Evolutionary conservation across 2,329 filamentous ascomycete species (phyloP), one percentile per base, ranked within the genome.

Genomic region (Didymosphaeria variabile): DNA sequence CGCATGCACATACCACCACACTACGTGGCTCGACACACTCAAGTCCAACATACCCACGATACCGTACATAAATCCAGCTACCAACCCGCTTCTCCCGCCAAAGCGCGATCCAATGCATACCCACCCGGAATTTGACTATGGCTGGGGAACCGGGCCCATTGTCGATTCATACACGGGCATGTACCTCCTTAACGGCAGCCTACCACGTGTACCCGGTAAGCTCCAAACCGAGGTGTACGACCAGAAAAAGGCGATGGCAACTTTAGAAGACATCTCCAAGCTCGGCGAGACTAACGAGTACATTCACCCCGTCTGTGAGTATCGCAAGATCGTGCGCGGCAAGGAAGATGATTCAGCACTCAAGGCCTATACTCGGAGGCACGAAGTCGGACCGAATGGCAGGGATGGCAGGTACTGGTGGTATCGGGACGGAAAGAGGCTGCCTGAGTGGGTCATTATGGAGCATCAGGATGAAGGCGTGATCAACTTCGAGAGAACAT

Each of bases 271-370:
- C 0, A 69, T 80, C 7, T 68, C 75, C 6, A 74, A 77, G 0
- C 67, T 83, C 7, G 72, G 77, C 12, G 71, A 81, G 9, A 85
- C 83, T 3, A 77, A 82, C 60, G 83, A 85, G 64, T 85, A 84
- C 62, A 80, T 85, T 10, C 83, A 85, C 60, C 79, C 83, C 6
- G 67, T 78, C 13, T 72, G 72, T 12, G 57, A 69, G 45, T 69
- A 72, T 34, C 75, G 75, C 57, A 61, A 65, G 19, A 57, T 72
- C 9, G 61, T 74, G 15, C 68, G 63, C 31, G 70, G 67, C n/a
- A 64, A 60, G 57, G 70, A 76, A 46, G 49, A 61, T 36, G 61
- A 72, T 31, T 69, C 68, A 0, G 67, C 72, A 1, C 62, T 76
- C n/a, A 58, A 60, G 5, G 54, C 63, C 32, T 76, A 71, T 63